Conservation (phyloP, 1,139 yeast genomes). For the Arxiozyma slooffiae region DNA sequence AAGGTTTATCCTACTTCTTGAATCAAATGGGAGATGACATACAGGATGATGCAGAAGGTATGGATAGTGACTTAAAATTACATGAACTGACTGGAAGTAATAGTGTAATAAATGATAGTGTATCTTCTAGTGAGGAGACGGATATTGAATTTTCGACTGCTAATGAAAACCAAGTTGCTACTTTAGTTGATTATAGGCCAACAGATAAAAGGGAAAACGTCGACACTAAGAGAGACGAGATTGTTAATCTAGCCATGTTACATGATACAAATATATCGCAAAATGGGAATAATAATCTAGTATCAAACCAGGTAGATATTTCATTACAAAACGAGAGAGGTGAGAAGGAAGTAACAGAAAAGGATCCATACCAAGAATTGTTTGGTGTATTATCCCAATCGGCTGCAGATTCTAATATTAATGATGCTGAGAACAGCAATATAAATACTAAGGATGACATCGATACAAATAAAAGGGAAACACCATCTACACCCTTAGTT, state of each 20-base stretch:
- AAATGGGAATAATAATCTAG: not conserved
- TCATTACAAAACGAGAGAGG: too few species aligned
- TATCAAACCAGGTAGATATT: not conserved
- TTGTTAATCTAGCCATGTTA: too few species aligned
- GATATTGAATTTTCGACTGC: conserved; percentile 1
- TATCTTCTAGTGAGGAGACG: not conserved
- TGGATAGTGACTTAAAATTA: not conserved
- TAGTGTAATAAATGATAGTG: not conserved
- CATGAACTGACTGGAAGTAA: not conserved
- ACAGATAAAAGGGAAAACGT: not conserved
- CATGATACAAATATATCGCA: not conserved
- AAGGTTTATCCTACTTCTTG: conserved; percentile 4
- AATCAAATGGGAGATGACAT: conserved; percentile 8
- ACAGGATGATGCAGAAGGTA: not conserved
- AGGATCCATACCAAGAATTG: not conserved
- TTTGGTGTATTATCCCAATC: not conserved
- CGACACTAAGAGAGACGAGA: not conserved
- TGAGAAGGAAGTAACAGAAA: not conserved
- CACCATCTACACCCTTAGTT: conserved; percentile 1
- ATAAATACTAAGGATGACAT: not conserved
- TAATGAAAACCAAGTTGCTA: not conserved
- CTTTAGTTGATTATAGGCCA: not conserved
- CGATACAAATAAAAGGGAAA: not conserved
- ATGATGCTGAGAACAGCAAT: not conserved
- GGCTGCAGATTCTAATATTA: not conserved